phyloP scores from a whole-genome alignment of 192 early-diverging fungal species.

The Phycomyces blakesleeanus region DNA sequence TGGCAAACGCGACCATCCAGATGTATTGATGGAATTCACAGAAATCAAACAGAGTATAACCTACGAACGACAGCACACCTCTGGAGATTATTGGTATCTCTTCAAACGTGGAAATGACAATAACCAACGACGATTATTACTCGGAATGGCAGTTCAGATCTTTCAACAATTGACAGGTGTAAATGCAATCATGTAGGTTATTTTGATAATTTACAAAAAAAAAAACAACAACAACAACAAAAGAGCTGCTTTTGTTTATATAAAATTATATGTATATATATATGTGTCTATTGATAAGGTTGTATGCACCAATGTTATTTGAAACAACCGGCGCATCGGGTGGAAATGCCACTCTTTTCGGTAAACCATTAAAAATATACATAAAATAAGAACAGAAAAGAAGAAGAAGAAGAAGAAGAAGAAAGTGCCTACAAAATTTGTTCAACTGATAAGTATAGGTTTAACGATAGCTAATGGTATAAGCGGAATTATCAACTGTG shows the following conservation, averaged over 20 bases:
- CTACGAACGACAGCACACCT: constrained; percentile 46
- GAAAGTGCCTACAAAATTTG: background rate
- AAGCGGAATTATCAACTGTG: constrained; percentile 67
- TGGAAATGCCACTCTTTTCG: constrained; percentile 41
- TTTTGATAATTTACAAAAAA: no score
- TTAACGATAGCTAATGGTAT: constrained; percentile 53
- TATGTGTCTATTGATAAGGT: constrained; percentile 6
- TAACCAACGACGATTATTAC: constrained; percentile 48
- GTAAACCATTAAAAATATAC: constrained; percentile 40
- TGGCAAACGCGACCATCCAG: constrained; percentile 37
- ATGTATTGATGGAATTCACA: constrained; percentile 51
- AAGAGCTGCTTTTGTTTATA: constrained; percentile 18
- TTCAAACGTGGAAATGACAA: constrained; percentile 36
- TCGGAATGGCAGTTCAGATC: constrained; percentile 59
- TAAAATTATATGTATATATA: background rate
- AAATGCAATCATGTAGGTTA: constrained; percentile 69
- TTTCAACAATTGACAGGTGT: constrained; percentile 75
- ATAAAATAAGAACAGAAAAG: no score
- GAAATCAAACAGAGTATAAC: constrained; percentile 56
- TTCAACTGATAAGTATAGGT: constrained; percentile 55
- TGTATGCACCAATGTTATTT: constrained; percentile 55
- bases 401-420: constrained; percentile 16
- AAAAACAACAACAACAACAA: no score
- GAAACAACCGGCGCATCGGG: constrained; percentile 44
- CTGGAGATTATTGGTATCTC: constrained; percentile 36